These are phyloP conservation scores for Pichia insulana DNA, from an alignment of 805 yeast genomes.

Conservation along the genomic window DNA sequence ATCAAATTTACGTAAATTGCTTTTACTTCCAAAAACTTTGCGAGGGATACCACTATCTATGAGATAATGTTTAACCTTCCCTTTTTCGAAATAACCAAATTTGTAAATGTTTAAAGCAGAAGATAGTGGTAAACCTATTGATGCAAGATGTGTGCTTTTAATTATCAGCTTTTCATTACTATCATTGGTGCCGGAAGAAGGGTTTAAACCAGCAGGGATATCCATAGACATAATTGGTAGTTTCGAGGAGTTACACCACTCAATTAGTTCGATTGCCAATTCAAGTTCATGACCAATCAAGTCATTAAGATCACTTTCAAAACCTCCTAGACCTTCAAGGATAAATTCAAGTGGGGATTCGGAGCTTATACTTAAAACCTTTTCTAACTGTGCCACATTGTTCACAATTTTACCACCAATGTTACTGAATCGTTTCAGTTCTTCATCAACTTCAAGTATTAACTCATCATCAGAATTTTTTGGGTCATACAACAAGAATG, in stretches of 20 bases:
- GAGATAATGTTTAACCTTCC: slow-evolving; percentile 48
- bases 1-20: slow-evolving; percentile 41
- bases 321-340: slow-evolving; percentile 80
- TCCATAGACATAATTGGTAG: slow-evolving; percentile 58
- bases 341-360: slow-evolving; percentile 74
- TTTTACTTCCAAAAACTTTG: slow-evolving; percentile 35
- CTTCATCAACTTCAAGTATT: slow-evolving; percentile 31
- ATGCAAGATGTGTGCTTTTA: slow-evolving; percentile 47
- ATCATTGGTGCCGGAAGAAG: slow-evolving; percentile 58
- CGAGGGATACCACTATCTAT: slow-evolving; percentile 68
- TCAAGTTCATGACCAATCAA: slow-evolving; percentile 36
- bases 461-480: slow-evolving; percentile 33
- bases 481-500: slow-evolving; percentile 32
- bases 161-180: slow-evolving; percentile 16
- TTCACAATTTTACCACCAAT: slow-evolving; percentile 63
- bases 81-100: slow-evolving; percentile 39
- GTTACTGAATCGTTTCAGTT: slow-evolving; percentile 45
- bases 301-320: slow-evolving; percentile 60
- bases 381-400: slow-evolving; percentile 30
- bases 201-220: slow-evolving; percentile 75
- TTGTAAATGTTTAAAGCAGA: slow-evolving; percentile 55
- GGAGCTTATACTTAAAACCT: slow-evolving; percentile 31
- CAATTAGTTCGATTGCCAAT: slow-evolving; percentile 37
- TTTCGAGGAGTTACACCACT: slow-evolving; percentile 55
- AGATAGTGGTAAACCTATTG: slow-evolving; percentile 65